Evolutionary conservation across 257 asterid genomes (phyloP).

Genomic region (Primulina tabacum): DNA sequence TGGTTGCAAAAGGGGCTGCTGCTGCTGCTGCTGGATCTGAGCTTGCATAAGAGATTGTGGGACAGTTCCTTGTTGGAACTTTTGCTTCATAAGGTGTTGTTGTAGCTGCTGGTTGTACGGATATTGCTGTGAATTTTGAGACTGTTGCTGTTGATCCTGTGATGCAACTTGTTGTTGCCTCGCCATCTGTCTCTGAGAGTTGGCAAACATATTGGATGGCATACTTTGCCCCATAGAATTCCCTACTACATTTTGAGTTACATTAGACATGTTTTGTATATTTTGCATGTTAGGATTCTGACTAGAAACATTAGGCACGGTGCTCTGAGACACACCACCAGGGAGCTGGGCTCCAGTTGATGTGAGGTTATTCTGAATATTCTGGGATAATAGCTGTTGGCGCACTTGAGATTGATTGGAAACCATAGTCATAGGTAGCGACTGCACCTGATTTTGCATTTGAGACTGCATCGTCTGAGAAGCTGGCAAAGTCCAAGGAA

Average conservation of each 20-base stretch:
- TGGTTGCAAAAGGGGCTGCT: conserved; percentile 53
- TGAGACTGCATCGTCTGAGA: conserved; percentile 76
- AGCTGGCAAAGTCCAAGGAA: conserved; percentile 38
- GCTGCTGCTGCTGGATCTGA: conserved; percentile 62
- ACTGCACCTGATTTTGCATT: conserved; percentile 74
- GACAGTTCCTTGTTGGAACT: conserved; percentile 65
- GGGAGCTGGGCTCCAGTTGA: conserved; percentile 60
- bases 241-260: conserved; percentile 52
- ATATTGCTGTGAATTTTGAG: conserved; percentile 66
- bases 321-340: conserved; percentile 59
- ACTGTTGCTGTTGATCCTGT: conserved; percentile 78
- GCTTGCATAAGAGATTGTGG: conserved; percentile 65
- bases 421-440: conserved; percentile 51
- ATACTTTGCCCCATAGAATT: conserved; percentile 75
- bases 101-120: conserved; percentile 78
- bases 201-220: conserved; percentile 65
- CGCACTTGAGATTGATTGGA: conserved; percentile 73
- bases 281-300: conserved; percentile 75
- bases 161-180: conserved; percentile 68
- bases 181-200: conserved; percentile 75
- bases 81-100: conserved; percentile 67
- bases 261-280: conserved; percentile 60
- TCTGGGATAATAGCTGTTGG: conserved; percentile 72
- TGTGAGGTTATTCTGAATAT: conserved; percentile 57
- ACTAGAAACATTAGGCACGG: conserved; percentile 59